Conservation (phyloP, 805 yeast genomes). For the Candida broadrunensis region DNA sequence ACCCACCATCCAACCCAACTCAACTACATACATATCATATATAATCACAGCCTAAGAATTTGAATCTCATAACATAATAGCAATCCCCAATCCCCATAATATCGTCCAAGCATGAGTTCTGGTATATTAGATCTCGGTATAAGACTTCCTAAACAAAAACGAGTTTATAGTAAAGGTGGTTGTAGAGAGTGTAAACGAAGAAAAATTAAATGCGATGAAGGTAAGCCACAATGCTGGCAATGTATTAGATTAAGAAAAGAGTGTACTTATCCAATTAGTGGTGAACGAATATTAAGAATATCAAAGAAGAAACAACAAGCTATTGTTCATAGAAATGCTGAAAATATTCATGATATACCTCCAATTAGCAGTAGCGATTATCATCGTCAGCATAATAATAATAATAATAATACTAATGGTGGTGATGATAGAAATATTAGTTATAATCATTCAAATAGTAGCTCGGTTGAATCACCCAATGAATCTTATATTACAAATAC, state of each 20-base stretch:
- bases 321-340: neutral
- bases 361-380: no score
- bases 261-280: conserved; percentile 35
- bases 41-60: no score
- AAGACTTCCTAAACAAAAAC: conserved; percentile 3
- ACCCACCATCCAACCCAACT: no score
- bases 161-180: conserved; percentile 33
- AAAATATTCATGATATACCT: no score
- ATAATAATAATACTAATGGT: no score
- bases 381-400: no score
- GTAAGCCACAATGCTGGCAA: conserved; percentile 36
- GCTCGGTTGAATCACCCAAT: neutral
- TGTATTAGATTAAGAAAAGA: conserved; percentile 32
- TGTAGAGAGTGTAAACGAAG: conserved; percentile 42
- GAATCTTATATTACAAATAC: neutral
- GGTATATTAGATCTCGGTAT: conserved; percentile 3
- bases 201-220: conserved; percentile 42
- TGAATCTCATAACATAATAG: no score
- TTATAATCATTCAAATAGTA: neutral
- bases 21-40: no score
- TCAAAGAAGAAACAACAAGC: conserved; percentile 11
- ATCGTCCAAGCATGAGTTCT: no score
- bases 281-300: conserved; percentile 33
- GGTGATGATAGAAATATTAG: neutral
- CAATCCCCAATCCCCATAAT: no score